Evolutionary conservation across 192 early-diverging fungal genomes (phyloP).

Genomic region (Paraglomus brasilianum): DNA sequence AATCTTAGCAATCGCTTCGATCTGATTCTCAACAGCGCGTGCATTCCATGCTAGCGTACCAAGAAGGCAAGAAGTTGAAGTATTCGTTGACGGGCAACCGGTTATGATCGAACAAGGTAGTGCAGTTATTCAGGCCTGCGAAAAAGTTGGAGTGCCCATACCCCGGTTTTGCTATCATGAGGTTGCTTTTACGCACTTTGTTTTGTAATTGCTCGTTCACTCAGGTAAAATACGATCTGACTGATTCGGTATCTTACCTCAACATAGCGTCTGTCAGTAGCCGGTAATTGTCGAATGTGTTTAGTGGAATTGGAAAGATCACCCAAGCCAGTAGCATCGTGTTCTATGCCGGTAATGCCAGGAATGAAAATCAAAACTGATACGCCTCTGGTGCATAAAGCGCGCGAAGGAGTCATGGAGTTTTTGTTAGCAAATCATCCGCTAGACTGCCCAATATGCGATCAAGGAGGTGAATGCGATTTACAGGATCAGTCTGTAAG

Average conservation of each 20-base stretch:
- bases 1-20: too few relatives aligned
- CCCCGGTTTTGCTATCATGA: conserved; percentile 71
- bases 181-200: background rate
- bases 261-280: conserved; percentile 91
- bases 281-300: conserved; percentile 99
- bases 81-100: conserved; percentile 88
- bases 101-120: conserved; percentile 89
- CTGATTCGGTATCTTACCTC: conserved; percentile 71
- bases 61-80: conserved; percentile 70
- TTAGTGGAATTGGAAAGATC: conserved; percentile 96
- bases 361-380: conserved; percentile 98
- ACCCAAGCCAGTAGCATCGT: conserved; percentile 95
- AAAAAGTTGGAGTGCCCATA: conserved; percentile 90
- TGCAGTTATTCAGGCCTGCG: conserved; percentile 97
- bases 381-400: conserved; percentile 92
- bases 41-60: conserved; percentile 46
- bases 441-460: conserved; percentile 97
- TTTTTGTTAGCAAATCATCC: conserved; percentile 97
- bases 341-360: conserved; percentile 95
- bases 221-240: too few relatives aligned
- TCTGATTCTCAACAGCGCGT: conserved; percentile 36
- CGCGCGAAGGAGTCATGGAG: conserved; percentile 90
- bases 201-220: conserved; percentile 4
- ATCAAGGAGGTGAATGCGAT: conserved; percentile 99
- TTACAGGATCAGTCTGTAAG: conserved; percentile 97